These are phyloP conservation scores for Hypomontagnella monticulosa DNA, from an alignment of 495 filamentous ascomycete genomes.

Conservation along the genomic window DNA sequence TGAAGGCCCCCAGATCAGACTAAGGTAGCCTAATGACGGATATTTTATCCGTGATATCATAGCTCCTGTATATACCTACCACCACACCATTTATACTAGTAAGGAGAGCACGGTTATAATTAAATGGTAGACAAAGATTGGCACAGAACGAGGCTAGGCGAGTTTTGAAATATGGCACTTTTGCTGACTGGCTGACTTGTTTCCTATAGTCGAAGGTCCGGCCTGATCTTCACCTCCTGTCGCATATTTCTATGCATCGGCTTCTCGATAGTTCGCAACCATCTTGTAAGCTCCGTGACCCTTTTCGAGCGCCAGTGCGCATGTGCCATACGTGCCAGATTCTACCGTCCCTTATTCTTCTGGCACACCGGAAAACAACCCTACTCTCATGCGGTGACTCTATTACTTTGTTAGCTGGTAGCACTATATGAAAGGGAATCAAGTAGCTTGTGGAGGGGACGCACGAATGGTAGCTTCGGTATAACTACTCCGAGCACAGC, in stretches of 20 bases:
- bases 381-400: conserved; percentile 77
- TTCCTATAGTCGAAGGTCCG: conserved; percentile 31
- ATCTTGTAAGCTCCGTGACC: conserved; percentile 18
- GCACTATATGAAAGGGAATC: neutral
- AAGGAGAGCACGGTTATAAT: neutral
- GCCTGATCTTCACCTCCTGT: conserved; percentile 6
- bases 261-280: conserved; percentile 18
- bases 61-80: neutral
- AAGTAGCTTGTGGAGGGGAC: conserved; percentile 46
- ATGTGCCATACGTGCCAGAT: conserved; percentile 11
- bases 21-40: neutral
- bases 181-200: conserved; percentile 31
- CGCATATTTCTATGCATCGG: conserved; percentile 19
- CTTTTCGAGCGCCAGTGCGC: conserved; percentile 19
- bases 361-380: conserved; percentile 68
- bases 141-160: conserved; percentile 4
- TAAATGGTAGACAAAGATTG: conserved; percentile 1
- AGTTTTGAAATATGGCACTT: conserved; percentile 27
- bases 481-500: conserved; percentile 92
- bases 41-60: conserved; percentile 6
- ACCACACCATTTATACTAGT: neutral
- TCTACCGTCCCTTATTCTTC: conserved; percentile 56
- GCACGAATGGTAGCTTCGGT: conserved; percentile 92
- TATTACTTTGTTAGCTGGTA: conserved; percentile 46
- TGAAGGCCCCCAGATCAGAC: neutral